Evolutionary conservation across 768 basidiomycete genomes (phyloP), one percentile per base, ranked within the genome.

Genomic region (Psilocybe cubensis): DNA sequence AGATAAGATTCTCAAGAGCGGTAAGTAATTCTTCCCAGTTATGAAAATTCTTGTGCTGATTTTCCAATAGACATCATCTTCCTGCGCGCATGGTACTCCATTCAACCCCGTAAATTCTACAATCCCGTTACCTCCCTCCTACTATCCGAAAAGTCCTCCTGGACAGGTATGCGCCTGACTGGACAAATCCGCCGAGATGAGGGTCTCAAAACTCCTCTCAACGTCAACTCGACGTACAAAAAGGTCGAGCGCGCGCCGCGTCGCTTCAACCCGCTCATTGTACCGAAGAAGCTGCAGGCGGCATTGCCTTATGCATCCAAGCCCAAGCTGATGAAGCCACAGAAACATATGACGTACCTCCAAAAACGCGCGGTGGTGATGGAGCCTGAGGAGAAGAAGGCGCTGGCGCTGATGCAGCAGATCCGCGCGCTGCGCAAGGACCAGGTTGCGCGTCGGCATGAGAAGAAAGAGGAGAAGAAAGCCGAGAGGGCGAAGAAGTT

Each of bases 101-200:
- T 99, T 53, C 88, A 95, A 70, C 96, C 97, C 4, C 86, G 95
- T 61, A 92, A 93, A 72, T 95, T 91, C 74, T 99, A 98, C 79
- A 98, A 96, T 71, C 92, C 97, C 1, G 94, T 98, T 61, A 95
- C 93, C 0, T 96, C 94, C 1, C 80, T 98, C 3, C 81, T 99
- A 0, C 78, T 96, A 8, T 84, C 89, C 14, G 83, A 93, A 72
- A 95, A 96, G 71, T 73, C 76, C n/a, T 72, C 70, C 20, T 99
- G 97, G 97, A 74, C 80, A 17, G 96, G 96, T 1, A 99, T 98
- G 97, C 89, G 97, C 28, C 80, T 98, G 29, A 98, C 95, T 1
- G 96, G 97, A 43, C 87, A 94, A 72, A 86, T 99, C 28, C 84
- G 97, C 17, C 82, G 87, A n/a, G 94, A 92, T 25, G 83, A 94